Evolutionary conservation across 1,284 basidiomycete species (phyloP).

Genomic region (Athelia sp.): DNA sequence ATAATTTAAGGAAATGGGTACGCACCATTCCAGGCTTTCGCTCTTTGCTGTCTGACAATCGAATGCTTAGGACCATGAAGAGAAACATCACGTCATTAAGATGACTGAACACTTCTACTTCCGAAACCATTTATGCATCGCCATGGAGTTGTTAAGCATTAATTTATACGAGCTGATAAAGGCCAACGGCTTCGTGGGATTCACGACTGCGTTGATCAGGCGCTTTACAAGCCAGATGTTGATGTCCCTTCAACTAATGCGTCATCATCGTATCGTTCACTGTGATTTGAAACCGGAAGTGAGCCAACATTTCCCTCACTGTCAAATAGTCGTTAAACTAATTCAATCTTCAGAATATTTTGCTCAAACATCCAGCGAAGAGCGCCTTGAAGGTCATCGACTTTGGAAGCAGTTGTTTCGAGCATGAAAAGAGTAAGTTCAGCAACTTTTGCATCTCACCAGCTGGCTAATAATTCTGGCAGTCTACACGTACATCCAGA

Average conservation of each 20-base stretch:
- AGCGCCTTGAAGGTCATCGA: conserved; percentile 99
- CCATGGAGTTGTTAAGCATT: conserved; percentile 96
- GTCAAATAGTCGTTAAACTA: background rate
- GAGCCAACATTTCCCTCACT: conserved; percentile 17
- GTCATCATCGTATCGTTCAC: conserved; percentile 97
- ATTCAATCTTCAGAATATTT: conserved; percentile 70
- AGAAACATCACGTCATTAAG: conserved; percentile 95
- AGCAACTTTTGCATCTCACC: background rate
- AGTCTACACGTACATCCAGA: conserved; percentile 98
- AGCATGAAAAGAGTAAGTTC: conserved; percentile 92
- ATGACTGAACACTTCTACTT: conserved; percentile 99
- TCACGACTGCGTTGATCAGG: conserved; percentile 91
- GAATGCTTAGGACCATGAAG: conserved; percentile 82
- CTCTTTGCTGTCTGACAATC: background rate
- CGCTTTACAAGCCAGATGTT: conserved; percentile 97
- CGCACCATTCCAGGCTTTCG: conserved; percentile 20
- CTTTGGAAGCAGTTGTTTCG: conserved; percentile 98
- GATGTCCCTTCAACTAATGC: conserved; percentile 86
- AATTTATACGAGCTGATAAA: conserved; percentile 99
- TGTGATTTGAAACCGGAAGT: conserved; percentile 99
- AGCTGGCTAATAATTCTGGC: conserved; percentile 14
- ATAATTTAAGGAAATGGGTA: conserved; percentile 96
- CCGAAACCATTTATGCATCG: conserved; percentile 96
- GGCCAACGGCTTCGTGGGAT: conserved; percentile 96
- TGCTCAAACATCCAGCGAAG: conserved; percentile 91